Base-by-base conservation (phyloP, 345 rosid species). In the Cardamine occulta region DNA sequence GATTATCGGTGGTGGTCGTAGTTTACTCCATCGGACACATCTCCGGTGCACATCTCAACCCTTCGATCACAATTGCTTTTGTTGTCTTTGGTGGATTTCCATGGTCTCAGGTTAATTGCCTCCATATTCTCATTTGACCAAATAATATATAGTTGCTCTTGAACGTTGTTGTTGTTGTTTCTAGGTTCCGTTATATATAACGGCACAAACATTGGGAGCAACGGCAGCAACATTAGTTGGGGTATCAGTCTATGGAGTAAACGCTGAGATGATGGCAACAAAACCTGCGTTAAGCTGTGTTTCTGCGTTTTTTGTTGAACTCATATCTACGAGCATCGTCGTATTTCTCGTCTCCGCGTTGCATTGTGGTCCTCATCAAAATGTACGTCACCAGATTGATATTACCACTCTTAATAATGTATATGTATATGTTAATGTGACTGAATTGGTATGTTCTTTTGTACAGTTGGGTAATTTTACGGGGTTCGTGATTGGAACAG, bases 21-120 rank as follows among this genome's bases (percentile, higher is more conserved):
- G 83, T 91, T 67, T 91, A 81, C 78, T 64, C 88, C 2, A 66
- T 89, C 7, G 97, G 97, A 9, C 88, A 91, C 23, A 91, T 91
- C 67, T 91, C 97, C 13, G 96, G 93, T 29, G 98, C 91, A 2
- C 98, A 93, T 75, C 84, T 93, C 0, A 93, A 91, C 75, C 98
- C 98, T 17, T 91, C 94, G 8, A 82, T 93, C 58, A 93, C 98
- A 3, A 74, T 93, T 11, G 86, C 96, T 61, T 82, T 91, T 24
- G 98, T 97, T 4, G 44, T 83, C 56, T 86, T 87, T 59, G 91
- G 97, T 8, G 85, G 85, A 35, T 91, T 89, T 35, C 93, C 87
- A 0, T 91, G 96, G 97, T 79, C 87, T 34, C 86, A 73, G 88
- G 98, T 93, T 74, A 24, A 24, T 3, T 28, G 31, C 57, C 13